phyloP scores from a whole-genome alignment of 257 asterid species.

The Solanum sparsipilum region DNA sequence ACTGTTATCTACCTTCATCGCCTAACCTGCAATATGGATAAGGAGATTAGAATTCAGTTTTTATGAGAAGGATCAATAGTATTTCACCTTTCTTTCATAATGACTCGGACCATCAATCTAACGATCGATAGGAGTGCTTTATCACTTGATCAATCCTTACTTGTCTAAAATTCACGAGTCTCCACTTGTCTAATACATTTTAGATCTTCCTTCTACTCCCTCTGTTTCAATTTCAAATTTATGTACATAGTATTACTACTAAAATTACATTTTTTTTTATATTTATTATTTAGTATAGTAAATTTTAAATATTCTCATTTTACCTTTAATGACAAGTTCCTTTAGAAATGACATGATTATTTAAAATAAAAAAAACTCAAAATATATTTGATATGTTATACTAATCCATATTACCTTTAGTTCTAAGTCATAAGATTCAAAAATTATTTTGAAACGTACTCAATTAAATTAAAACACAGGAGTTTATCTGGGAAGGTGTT shows the following conservation, averaged over 20 bases:
- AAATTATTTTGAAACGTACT: neutral
- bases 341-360: rapidly evolving
- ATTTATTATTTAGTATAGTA: too few relatives aligned
- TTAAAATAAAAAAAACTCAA: neutral
- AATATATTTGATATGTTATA: neutral
- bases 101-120: too few relatives aligned
- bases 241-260: too few relatives aligned
- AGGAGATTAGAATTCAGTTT: neutral
- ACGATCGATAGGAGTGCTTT: neutral
- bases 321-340: neutral
- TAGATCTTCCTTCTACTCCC: neutral
- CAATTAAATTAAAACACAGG: neutral
- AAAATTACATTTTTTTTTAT: neutral
- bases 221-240: neutral
- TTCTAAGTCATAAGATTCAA: neutral
- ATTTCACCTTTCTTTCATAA: too few relatives aligned
- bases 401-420: neutral
- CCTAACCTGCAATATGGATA: neutral
- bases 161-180: neutral
- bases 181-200: neutral
- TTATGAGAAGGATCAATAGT: too few relatives aligned
- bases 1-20: neutral
- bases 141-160: rapidly evolving
- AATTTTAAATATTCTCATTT: neutral
- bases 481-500: neutral